Base-by-base conservation (phyloP, 352 stramenopile species). In the Elongisporangium anandrum region DNA sequence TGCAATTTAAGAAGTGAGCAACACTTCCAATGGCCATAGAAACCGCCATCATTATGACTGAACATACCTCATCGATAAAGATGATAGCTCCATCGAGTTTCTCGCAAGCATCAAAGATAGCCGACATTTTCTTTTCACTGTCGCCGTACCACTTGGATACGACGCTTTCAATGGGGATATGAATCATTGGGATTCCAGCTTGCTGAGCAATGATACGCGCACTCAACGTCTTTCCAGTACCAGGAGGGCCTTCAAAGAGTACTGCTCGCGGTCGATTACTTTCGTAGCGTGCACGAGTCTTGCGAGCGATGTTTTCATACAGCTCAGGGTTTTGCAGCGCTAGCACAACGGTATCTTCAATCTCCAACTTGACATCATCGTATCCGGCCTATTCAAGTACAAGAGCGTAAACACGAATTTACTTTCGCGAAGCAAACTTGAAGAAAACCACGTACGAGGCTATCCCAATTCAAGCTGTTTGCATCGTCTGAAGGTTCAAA, bases 71-170 rank as follows among this genome's bases (percentile, higher is more conserved):
- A 60, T 98, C 94, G 65, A 98, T 97, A 57, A 98, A 98, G 64
- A 98, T 96, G 65, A 98, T 97, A 17, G 87, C 86, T 10, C 86
- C 88, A 50, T 94, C 84, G 21, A 98, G 70, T 65, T 97, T 92
- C 59, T 97, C 87, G 61, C 90, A 97, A 0, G 89, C 85, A 51
- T 98, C 92, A 68, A 98, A 97, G 50, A 98, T 97, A n/a, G 85
- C 69, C 51, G 85, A 92, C 75, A 98, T 92, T 54, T 96, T 95
- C 71, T 97, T 97, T 65, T 98, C 92, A 75, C 90, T 97, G 59
- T 98, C 93, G 19, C 93, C 93, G 55, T 98, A 98, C 87, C 87
- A 98, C 65, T 98, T 98, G 24, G 87, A 97, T 39, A 97, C 88
- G 51, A 98, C 85, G 60, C 81, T 96, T 68, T 98, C 94, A 38